A percentile compares a stretch with the other conserved stretches of the same genome.
These are phyloP conservation scores for Fusarium euwallaceae DNA, from an alignment of 2,329 filamentous ascomycete genomes.

Conservation along the genomic window DNA sequence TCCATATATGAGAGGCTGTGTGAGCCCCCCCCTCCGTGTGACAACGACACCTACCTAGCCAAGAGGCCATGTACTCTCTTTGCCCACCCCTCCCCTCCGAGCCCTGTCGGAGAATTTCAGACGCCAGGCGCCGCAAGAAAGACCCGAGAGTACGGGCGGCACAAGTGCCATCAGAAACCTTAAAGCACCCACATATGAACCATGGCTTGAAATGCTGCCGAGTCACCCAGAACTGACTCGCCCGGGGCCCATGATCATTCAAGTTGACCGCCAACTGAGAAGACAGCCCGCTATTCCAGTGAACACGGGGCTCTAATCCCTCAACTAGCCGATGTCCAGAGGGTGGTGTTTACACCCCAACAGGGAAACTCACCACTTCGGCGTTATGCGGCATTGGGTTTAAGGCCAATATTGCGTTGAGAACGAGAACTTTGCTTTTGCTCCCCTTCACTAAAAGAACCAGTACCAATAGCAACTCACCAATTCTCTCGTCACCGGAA, in stretches of 20 bases:
- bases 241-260: neutral
- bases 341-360: neutral
- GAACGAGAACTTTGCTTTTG: neutral
- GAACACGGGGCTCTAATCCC: neutral
- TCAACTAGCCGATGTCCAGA: neutral
- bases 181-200: neutral
- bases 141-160: neutral
- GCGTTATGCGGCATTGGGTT: neutral
- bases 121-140: neutral
- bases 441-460: neutral
- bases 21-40: neutral
- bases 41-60: no score
- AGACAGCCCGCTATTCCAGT: neutral
- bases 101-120: neutral
- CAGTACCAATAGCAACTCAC: neutral
- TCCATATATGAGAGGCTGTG: neutral
- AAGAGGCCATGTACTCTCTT: neutral
- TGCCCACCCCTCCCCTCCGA: neutral
- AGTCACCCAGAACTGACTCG: neutral
- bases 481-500: neutral
- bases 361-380: neutral
- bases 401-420: neutral
- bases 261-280: neutral
- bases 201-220: neutral
- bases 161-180: neutral